These are phyloP conservation scores for Dendrobium chrysotoxum DNA, from an alignment of 106 monocot species.

Conservation along the genomic window DNA sequence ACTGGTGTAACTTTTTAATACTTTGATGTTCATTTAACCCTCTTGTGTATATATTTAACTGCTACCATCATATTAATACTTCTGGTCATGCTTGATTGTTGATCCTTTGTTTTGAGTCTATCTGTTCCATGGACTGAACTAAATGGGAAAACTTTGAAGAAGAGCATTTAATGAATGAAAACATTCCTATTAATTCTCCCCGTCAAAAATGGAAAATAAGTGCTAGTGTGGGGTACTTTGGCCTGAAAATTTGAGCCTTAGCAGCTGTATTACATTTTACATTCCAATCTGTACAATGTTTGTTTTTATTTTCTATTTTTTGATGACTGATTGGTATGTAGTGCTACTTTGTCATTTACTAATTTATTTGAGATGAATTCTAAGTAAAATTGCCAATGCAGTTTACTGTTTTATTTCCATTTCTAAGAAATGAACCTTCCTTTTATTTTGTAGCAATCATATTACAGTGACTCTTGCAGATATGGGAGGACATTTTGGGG, in stretches of 20 bases:
- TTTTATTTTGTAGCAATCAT: neutral
- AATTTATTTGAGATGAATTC: neutral
- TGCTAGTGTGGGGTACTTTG: neutral
- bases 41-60: neutral
- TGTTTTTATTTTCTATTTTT: neutral
- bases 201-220: neutral
- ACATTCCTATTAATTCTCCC: neutral
- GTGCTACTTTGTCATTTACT: neutral
- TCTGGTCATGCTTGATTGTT: neutral
- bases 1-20: neutral
- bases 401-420: neutral
- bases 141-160: neutral
- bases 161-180: neutral
- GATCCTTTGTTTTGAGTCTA: neutral
- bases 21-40: neutral
- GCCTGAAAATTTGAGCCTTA: neutral
- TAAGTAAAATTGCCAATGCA: neutral
- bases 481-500: slow-evolving; percentile 98
- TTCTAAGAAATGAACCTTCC: neutral
- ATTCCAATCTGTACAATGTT: neutral
- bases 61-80: neutral
- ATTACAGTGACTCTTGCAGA: slow-evolving; percentile 39
- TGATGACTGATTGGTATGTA: neutral
- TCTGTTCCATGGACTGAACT: neutral
- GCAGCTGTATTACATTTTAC: neutral